These are phyloP conservation scores for Lichtheimia ramosa DNA, from an alignment of 371 early-diverging fungal species.

Conservation along the genomic window DNA sequence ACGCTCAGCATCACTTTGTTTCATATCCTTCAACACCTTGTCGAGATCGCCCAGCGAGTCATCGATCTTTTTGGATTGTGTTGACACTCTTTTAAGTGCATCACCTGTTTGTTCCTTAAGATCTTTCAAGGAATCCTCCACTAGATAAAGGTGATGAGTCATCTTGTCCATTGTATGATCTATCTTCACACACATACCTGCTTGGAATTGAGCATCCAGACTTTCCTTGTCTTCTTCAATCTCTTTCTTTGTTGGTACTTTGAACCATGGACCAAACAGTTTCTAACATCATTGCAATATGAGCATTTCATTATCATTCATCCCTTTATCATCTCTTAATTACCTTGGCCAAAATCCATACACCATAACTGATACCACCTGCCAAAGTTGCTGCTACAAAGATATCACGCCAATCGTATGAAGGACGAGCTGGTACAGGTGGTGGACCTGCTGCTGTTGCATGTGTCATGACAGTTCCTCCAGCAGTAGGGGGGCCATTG, in stretches of 20 bases:
- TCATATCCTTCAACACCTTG: conserved; percentile 66
- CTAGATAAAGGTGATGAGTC: conserved; percentile 6
- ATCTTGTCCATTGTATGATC: not conserved
- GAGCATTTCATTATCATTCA: not conserved
- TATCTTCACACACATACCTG: conserved; percentile 23
- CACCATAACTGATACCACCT: conserved; percentile 86
- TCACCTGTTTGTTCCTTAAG: conserved; percentile 67
- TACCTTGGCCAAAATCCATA: conserved; percentile 81
- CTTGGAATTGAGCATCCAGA: conserved; percentile 75
- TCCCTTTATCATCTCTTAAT: not conserved
- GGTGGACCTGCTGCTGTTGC: conserved; percentile 31
- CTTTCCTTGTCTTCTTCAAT: conserved; percentile 74
- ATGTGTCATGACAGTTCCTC: conserved; percentile 12
- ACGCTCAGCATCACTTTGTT: conserved; percentile 68
- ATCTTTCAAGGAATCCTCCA: conserved; percentile 55
- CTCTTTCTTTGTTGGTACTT: conserved; percentile 67
- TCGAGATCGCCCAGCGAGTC: conserved; percentile 72
- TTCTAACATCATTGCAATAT: conserved; percentile 35
- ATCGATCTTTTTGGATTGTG: conserved; percentile 74
- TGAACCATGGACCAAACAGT: conserved; percentile 69
- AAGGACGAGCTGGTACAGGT: conserved; percentile 71
- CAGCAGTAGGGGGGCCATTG: conserved; percentile 14
- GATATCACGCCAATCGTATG: conserved; percentile 90
- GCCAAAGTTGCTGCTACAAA: conserved; percentile 87
- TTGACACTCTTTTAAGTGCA: conserved; percentile 68